These are phyloP conservation scores for Trichoderma virens DNA, from an alignment of 495 filamentous ascomycete genomes.

Conservation along the genomic window DNA sequence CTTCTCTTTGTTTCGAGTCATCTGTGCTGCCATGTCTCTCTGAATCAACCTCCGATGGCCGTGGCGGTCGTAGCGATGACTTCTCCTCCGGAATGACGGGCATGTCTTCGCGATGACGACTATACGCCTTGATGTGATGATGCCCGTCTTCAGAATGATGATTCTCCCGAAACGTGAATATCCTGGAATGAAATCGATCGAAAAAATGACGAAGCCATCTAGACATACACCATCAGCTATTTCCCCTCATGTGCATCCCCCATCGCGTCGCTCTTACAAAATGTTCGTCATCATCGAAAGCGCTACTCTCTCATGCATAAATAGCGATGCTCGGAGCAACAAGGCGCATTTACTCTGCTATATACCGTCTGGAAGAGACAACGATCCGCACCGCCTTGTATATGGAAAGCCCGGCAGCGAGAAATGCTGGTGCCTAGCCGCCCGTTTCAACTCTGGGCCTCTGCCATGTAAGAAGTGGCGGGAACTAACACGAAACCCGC, in stretches of 20 bases:
- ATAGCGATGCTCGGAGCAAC: background rate
- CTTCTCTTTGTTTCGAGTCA: background rate
- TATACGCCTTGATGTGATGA: background rate
- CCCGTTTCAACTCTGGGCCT: background rate
- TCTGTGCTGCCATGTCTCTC: background rate
- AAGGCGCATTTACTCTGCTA: background rate
- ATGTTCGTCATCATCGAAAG: background rate
- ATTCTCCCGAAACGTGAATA: background rate
- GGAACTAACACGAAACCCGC: background rate
- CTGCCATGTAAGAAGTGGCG: background rate
- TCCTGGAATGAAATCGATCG: background rate
- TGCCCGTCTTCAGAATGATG: background rate
- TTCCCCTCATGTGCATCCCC: background rate
- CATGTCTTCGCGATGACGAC: background rate
- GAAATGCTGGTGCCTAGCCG: conserved; percentile 8
- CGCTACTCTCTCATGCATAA: background rate
- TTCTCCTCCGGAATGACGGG: background rate
- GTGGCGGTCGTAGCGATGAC: background rate
- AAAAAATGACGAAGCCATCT: background rate
- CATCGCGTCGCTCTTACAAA: background rate
- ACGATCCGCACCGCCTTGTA: background rate
- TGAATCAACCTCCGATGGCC: background rate
- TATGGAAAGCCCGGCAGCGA: background rate
- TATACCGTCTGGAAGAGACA: background rate
- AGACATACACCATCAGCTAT: background rate